Evolutionary conservation across 805 yeast species (phyloP).

Genomic region (Lachancea dasiensis): DNA sequence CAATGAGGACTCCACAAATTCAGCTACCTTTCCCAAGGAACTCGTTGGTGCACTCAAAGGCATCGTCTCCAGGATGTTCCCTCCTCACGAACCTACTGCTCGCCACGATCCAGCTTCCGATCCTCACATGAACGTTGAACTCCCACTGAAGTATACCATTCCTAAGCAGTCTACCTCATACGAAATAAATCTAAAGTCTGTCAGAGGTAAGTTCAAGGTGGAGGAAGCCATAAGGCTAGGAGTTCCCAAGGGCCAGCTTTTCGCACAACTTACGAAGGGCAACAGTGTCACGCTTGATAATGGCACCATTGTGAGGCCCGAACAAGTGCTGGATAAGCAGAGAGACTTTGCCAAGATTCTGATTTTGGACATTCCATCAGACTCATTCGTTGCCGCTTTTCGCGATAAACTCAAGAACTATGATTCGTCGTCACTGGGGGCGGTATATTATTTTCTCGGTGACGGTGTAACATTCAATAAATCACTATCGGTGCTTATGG

Average conservation of each 20-base stretch:
- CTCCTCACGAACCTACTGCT: constrained; percentile 38
- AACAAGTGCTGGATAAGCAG: constrained; percentile 64
- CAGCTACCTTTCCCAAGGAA: constrained; percentile 4
- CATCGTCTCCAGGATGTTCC: constrained; percentile 52
- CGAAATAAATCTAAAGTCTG: constrained; percentile 57
- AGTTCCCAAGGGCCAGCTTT: constrained; percentile 58
- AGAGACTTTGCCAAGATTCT: constrained; percentile 54
- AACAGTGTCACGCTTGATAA: constrained; percentile 47
- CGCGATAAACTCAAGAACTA: constrained; percentile 27
- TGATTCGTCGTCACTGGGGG: constrained; percentile 32
- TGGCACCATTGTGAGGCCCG: constrained; percentile 57
- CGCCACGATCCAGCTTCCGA: constrained; percentile 35
- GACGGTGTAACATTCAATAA: constrained; percentile 42
- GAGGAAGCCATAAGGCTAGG: constrained; percentile 62
- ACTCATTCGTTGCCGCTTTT: constrained; percentile 37
- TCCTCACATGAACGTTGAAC: constrained; percentile 33
- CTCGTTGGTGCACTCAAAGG: constrained; percentile 15
- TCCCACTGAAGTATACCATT: constrained; percentile 24
- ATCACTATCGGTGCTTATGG: constrained; percentile 45
- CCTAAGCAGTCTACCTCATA: constrained; percentile 49
- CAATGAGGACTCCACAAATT: neutral
- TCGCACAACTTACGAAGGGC: constrained; percentile 56
- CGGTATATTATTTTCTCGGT: constrained; percentile 77
- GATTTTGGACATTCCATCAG: constrained; percentile 67
- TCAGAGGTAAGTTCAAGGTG: constrained; percentile 71